Evolutionary conservation across 2,329 filamentous ascomycete species (phyloP), one percentile per base, ranked within the genome.

Genomic region (Colletotrichum trifolii): DNA sequence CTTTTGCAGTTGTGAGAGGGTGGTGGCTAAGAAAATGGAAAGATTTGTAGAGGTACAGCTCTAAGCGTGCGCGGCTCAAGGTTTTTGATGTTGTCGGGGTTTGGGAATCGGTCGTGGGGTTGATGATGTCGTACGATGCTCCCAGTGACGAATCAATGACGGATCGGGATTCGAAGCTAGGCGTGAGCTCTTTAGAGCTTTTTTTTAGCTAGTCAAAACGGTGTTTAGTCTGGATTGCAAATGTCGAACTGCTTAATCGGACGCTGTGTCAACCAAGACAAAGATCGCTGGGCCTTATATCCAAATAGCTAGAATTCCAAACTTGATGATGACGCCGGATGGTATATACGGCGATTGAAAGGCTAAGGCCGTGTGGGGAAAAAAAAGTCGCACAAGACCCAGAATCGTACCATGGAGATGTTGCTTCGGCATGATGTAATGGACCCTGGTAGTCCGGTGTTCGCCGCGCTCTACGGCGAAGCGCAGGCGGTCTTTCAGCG

Each of bases 361-460:
- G 34, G 25, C 36, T 48, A 40, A 45, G n/a, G 40, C 58, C 46
- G 39, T 59, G 42, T 56, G 47, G 47, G 49, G 46, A 47, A 48
- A 61, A 46, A 66, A 66, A 66, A 45, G 50, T 56, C 42, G 58
- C 36, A 48, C 15, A 33, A 47, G 58, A 63, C 58, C 53, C 59
- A 63, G 36, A 67, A 60, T 67, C 47, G 56, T 61, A 53, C 60
- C 61, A 67, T 67, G 60, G 61, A 35, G 63, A 42, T 54, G 63
- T 62, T 36, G 47, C 46, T 57, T 45, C 53, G 59, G 59, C 63
- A 66, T 66, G 63, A 66, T 66, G 63, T 66, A 66, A 66, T 66
- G 36, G 50, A 53, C 58, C 52, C 52, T 56, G 42, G 52, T 15
- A 39, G 63, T 33, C 63, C 63, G 63, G 63, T 57, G 52, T 62